phyloP scores from a whole-genome alignment of 2,329 filamentous ascomycete species.

The Aureobasidium sp. region DNA sequence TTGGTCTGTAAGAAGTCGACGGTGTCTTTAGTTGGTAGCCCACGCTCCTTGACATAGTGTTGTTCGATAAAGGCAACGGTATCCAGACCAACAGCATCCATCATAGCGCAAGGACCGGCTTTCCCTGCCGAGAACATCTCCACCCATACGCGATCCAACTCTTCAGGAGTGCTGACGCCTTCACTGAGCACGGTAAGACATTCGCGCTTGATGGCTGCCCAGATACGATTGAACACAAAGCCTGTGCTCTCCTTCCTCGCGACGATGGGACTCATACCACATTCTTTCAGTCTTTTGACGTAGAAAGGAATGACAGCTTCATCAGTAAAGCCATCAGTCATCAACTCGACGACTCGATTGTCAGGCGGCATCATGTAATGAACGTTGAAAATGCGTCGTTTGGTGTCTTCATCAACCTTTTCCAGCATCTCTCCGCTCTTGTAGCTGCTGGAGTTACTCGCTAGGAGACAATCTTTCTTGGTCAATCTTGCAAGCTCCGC shows the following conservation, averaged over 20 bases:
- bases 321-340: conserved; percentile 45
- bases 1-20: conserved; percentile 40
- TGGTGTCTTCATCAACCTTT: conserved; percentile 34
- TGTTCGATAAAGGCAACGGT: conserved; percentile 49
- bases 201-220: conserved; percentile 53
- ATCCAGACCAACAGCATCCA: conserved; percentile 48
- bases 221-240: conserved; percentile 51
- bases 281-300: conserved; percentile 33
- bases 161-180: conserved; percentile 42
- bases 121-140: conserved; percentile 29
- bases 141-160: conserved; percentile 44
- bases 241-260: conserved; percentile 42
- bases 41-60: conserved; percentile 47
- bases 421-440: conserved; percentile 44
- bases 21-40: conserved; percentile 33
- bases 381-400: conserved; percentile 41
- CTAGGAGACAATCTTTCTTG: conserved; percentile 42
- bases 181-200: conserved; percentile 44
- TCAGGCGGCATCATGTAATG: conserved; percentile 48
- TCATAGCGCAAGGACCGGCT: conserved; percentile 34
- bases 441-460: conserved; percentile 48
- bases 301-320: conserved; percentile 41
- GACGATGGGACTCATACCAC: conserved; percentile 36
- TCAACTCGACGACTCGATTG: conserved; percentile 42
- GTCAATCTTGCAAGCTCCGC: conserved; percentile 40